Evolutionary conservation across 2,329 filamentous ascomycete species (phyloP).

Genomic region (Aspergillus fumigatiaffinis): DNA sequence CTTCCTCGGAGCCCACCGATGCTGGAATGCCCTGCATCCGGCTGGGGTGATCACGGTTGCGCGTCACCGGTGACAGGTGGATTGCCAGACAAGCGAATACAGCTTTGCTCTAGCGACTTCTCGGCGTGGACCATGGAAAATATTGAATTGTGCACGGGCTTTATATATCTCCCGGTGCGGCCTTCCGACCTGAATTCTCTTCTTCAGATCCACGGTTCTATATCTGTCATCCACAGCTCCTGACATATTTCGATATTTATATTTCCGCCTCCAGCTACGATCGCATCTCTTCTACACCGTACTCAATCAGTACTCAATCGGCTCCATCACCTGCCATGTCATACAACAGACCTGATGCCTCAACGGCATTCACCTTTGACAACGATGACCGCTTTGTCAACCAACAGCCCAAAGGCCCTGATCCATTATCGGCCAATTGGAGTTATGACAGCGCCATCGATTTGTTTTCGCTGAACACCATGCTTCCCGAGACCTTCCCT

Average conservation of each 20-base stretch:
- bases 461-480: slow-evolving; percentile 30
- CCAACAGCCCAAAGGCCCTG: slow-evolving; percentile 19
- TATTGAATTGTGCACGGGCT: neutral
- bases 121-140: neutral
- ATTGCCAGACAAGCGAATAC: neutral
- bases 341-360: slow-evolving; percentile 7
- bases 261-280: neutral
- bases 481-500: slow-evolving; percentile 27
- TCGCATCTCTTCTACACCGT: neutral
- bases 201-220: slow-evolving; percentile 13
- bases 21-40: slow-evolving; percentile 16
- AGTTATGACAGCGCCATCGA: slow-evolving; percentile 33
- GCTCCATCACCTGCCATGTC: slow-evolving; percentile 7
- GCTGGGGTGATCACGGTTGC: slow-evolving; percentile 23
- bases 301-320: neutral
- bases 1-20: slow-evolving; percentile 20
- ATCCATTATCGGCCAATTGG: slow-evolving; percentile 35
- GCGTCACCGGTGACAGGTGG: slow-evolving; percentile 11
- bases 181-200: slow-evolving; percentile 1
- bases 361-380: slow-evolving; percentile 5
- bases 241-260: neutral
- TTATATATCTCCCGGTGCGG: slow-evolving; percentile 10
- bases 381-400: slow-evolving; percentile 10
- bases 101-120: neutral
- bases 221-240: slow-evolving; percentile 2